Percentiles rank a stretch among this genome's conserved stretches.
phyloP scores from a whole-genome alignment of 2,329 filamentous ascomycete genomes.

The Beauveria caledonica region DNA sequence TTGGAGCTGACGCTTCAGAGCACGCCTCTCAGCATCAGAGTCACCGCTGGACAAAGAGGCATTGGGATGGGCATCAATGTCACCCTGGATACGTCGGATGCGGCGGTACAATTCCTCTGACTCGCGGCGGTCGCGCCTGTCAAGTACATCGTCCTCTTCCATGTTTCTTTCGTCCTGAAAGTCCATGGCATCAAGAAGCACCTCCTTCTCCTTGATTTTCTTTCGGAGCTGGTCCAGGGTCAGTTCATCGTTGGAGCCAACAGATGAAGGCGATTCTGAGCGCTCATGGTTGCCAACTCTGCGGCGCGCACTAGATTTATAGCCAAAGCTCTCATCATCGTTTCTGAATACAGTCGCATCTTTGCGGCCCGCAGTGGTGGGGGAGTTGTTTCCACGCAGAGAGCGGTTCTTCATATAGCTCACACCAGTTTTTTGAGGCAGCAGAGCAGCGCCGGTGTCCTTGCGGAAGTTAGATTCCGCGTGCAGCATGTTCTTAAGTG shows the following conservation, averaged over 20 bases:
- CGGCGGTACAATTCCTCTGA: slow-evolving; percentile 91
- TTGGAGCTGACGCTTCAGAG: slow-evolving; percentile 84
- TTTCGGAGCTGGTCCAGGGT: slow-evolving; percentile 83
- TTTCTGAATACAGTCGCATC: slow-evolving; percentile 97
- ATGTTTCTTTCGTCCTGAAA: slow-evolving; percentile 85
- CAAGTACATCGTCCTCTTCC: slow-evolving; percentile 87
- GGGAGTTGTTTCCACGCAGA: slow-evolving; percentile 59
- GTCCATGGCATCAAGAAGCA: slow-evolving; percentile 91
- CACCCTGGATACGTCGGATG: slow-evolving; percentile 84
- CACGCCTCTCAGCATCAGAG: slow-evolving; percentile 78
- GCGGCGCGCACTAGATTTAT: slow-evolving; percentile 87
- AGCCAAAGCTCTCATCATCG: slow-evolving; percentile 86
- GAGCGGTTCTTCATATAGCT: slow-evolving; percentile 96
- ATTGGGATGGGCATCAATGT: slow-evolving; percentile 88
- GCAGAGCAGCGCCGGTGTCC: slow-evolving; percentile 77
- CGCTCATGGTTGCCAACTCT: slow-evolving; percentile 68
- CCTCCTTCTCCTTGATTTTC: slow-evolving; percentile 87
- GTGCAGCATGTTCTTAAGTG: slow-evolving; percentile 81
- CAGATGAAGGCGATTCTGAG: slow-evolving; percentile 63
- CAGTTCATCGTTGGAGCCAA: slow-evolving; percentile 70
- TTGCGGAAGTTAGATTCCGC: slow-evolving; percentile 87
- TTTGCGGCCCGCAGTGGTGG: slow-evolving; percentile 59
- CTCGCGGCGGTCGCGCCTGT: slow-evolving; percentile 82
- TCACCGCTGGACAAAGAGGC: slow-evolving; percentile 60
- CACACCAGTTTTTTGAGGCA: slow-evolving; percentile 95